A percentile compares a stretch with the other conserved stretches of the same genome.
phyloP scores from a whole-genome alignment of 164 flowering plant species.

The Platanus orientalis region DNA sequence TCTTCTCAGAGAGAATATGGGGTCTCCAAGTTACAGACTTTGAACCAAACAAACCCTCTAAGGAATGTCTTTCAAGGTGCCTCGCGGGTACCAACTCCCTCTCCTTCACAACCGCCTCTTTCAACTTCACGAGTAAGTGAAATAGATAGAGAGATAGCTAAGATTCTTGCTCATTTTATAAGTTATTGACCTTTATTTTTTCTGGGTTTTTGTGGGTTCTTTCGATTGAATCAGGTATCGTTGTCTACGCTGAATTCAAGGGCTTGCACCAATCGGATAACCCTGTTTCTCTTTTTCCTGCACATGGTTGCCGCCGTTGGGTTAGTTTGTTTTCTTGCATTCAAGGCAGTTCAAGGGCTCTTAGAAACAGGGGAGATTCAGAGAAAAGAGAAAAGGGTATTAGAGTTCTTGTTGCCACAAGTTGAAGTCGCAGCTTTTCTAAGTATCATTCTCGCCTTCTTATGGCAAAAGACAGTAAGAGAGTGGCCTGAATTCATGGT shows the following conservation, averaged over 20 bases:
- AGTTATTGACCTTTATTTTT: neutral
- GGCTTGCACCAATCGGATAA: slow-evolving; percentile 56
- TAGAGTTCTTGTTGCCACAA: slow-evolving; percentile 62
- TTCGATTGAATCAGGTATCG: slow-evolving; percentile 34
- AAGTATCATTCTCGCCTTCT: slow-evolving; percentile 60
- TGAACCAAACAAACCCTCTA: slow-evolving; percentile 61
- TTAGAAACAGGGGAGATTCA: slow-evolving; percentile 22
- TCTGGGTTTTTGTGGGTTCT: slow-evolving; percentile 12
- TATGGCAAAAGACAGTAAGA: slow-evolving; percentile 75
- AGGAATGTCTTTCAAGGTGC: slow-evolving; percentile 50
- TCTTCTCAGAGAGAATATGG: slow-evolving; percentile 18
- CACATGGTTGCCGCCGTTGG: slow-evolving; percentile 55
- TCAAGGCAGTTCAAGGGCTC: slow-evolving; percentile 62
- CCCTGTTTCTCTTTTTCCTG: slow-evolving; percentile 59
- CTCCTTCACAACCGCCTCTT: slow-evolving; percentile 24
- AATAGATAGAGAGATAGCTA: neutral
- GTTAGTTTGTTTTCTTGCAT: slow-evolving; percentile 55
- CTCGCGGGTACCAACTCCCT: slow-evolving; percentile 13
- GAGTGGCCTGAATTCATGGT: slow-evolving; percentile 71
- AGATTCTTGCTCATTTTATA: neutral
- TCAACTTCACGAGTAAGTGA: slow-evolving; percentile 43
- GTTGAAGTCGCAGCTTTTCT: slow-evolving; percentile 61
- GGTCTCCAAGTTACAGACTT: slow-evolving; percentile 35
- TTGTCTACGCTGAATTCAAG: slow-evolving; percentile 54
- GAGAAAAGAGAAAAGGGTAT: slow-evolving; percentile 41